Base-by-base conservation (phyloP, 768 basidiomycete species). In the Mycena maculata region DNA sequence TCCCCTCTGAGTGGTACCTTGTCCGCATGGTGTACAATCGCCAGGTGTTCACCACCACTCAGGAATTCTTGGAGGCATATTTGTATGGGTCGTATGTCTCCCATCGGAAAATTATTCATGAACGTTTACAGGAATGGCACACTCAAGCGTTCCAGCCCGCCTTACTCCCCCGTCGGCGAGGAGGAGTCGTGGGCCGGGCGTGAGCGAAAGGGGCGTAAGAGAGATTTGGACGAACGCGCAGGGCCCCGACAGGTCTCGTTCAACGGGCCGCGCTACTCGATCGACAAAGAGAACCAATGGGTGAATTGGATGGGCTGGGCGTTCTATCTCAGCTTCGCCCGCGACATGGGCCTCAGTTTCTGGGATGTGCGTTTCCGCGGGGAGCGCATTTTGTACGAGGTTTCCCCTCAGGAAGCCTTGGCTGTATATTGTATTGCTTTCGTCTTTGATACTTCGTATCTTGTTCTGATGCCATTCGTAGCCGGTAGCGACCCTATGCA, bases 221-320 rank as follows among this genome's bases (percentile, higher is more conserved):
- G 88, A 38, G 89, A 90, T 71, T 80, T 90, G n/a, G 90, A 90
- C 65, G 77, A 88, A 56, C 84, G 86, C 36, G 86, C 90, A 3
- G 90, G 90, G 9, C 90, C 90, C 28, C 84, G 90, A 45, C 82
- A 83, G 0, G 87, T 91, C 0, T 84, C 84, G 2, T 90, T 90
- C 74, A 84, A 83, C 10, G 89, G 90, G 0, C 73, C 85, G 66
- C 81, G 90, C 4, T 90, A 86, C 73, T 78, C 87, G 41, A 84
- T 90, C 2, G 86, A 91, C 70, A 72, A 72, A 25, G 80, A 81
- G 39, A 76, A 78, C 47, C 82, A 87, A 68, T 89, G 86, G 66
- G 76, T 91, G 22, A 86, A 82, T 48, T 91, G 90, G 90, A 87
- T 91, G 87, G 87, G 87, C 3, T 90, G 88, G 88, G 79, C 82